Evolutionary conservation across 495 filamentous ascomycete genomes (phyloP).

Genomic region (Cenococcum geophilum): DNA sequence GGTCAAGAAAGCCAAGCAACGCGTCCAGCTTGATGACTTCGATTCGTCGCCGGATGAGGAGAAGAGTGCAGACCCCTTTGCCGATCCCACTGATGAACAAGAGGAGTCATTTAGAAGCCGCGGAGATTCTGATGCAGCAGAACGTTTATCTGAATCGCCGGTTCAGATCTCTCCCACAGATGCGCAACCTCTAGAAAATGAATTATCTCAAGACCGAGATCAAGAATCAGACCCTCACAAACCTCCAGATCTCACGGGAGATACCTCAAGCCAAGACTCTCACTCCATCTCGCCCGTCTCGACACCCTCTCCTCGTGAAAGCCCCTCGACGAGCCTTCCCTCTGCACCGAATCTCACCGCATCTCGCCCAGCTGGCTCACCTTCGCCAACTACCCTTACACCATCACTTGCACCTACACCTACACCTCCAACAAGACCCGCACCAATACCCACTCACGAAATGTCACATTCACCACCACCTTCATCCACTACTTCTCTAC

Average conservation of each 20-base stretch:
- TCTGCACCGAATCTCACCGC: constrained; percentile 17
- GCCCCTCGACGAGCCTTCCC: constrained; percentile 17
- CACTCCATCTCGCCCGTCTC: constrained; percentile 27
- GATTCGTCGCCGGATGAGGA: constrained; percentile 41
- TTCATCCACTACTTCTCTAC: constrained; percentile 23
- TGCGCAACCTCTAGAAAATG: constrained; percentile 23
- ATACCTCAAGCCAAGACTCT: constrained; percentile 29
- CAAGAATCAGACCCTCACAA: constrained; percentile 27
- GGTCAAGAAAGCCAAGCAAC: constrained; percentile 45
- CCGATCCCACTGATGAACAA: constrained; percentile 30
- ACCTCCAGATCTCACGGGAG: constrained; percentile 25
- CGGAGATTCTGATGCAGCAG: constrained; percentile 30
- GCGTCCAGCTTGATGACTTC: constrained; percentile 45
- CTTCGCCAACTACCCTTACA: constrained; percentile 19
- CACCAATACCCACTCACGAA: constrained; percentile 26
- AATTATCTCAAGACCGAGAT: constrained; percentile 17
- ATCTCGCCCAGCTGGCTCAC: constrained; percentile 13
- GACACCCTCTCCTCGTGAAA: constrained; percentile 26
- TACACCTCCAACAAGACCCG: constrained; percentile 23
- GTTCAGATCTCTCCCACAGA: constrained; percentile 55
- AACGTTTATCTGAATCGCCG: constrained; percentile 69
- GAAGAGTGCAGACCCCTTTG: constrained; percentile 34
- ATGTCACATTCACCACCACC: constrained; percentile 22
- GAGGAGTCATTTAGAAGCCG: constrained; percentile 22
- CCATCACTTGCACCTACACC: not conserved